These are phyloP conservation scores for Solanum clarkiae DNA, from an alignment of 257 asterid genomes.

Conservation along the genomic window DNA sequence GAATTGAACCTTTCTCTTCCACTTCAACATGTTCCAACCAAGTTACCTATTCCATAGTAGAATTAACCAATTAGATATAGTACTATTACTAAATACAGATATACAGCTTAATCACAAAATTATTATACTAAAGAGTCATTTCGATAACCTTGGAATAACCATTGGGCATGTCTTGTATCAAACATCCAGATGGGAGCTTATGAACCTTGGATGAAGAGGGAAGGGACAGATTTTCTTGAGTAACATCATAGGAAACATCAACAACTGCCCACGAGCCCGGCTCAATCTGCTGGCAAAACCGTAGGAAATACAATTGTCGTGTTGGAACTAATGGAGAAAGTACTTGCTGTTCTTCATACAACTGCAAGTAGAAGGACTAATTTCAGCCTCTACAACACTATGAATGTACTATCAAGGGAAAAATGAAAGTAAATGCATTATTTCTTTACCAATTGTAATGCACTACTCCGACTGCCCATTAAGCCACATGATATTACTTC, in stretches of 20 bases:
- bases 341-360: slow-evolving; percentile 74
- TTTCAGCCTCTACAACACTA: not conserved
- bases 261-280: slow-evolving; percentile 81
- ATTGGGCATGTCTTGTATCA: slow-evolving; percentile 94
- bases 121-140: not conserved
- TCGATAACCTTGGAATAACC: slow-evolving; percentile 60
- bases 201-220: slow-evolving; percentile 33
- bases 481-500: slow-evolving; percentile 71
- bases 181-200: slow-evolving; percentile 85
- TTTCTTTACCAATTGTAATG: slow-evolving; percentile 61
- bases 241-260: slow-evolving; percentile 71
- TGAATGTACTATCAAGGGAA: not conserved
- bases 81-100: not conserved
- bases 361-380: slow-evolving; percentile 23
- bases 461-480: slow-evolving; percentile 52
- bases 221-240: slow-evolving; percentile 45
- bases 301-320: slow-evolving; percentile 54
- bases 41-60: slow-evolving; percentile 37
- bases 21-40: slow-evolving; percentile 93
- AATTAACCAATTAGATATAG: not conserved
- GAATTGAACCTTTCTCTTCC: slow-evolving; percentile 55
- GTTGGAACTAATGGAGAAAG: slow-evolving; percentile 75
- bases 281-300: slow-evolving; percentile 78
- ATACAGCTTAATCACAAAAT: not conserved
- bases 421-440: not conserved